phyloP scores from a whole-genome alignment of 2,329 filamentous ascomycete species.

The Colletotrichum aenigma region DNA sequence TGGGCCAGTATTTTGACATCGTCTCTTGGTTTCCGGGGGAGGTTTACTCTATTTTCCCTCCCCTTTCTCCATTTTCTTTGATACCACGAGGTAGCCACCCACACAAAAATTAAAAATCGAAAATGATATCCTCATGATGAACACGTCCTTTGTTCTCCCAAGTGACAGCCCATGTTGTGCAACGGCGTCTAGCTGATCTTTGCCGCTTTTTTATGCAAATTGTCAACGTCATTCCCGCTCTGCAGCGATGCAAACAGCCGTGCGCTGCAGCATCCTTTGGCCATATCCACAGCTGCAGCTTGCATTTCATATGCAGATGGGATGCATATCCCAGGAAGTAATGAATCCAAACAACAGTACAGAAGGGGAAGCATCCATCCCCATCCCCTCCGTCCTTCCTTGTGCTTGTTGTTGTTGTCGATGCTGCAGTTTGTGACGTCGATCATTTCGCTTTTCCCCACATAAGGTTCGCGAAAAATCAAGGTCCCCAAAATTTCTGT shows the following conservation, averaged over 20 bases:
- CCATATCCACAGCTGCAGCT: background rate
- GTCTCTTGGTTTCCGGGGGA: background rate
- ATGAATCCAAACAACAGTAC: background rate
- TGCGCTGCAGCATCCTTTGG: background rate
- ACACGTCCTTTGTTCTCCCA: background rate
- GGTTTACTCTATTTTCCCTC: background rate
- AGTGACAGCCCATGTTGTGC: background rate
- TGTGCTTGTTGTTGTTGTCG: background rate
- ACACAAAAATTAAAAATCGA: background rate
- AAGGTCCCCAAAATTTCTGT: background rate
- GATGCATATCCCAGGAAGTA: background rate
- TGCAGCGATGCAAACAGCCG: background rate
- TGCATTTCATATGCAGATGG: background rate
- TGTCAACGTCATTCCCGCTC: background rate
- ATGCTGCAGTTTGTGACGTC: background rate
- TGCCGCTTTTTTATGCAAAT: background rate
- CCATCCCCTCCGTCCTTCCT: background rate
- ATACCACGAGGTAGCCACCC: constrained; percentile 13
- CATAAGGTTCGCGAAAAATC: background rate
- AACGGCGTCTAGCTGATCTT: background rate
- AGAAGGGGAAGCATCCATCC: background rate
- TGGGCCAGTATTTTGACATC: background rate
- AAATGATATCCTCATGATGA: background rate
- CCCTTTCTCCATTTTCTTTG: background rate
- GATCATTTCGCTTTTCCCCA: background rate